phyloP scores from a whole-genome alignment of 2,329 filamentous ascomycete genomes.

The Triangularia setosa region DNA sequence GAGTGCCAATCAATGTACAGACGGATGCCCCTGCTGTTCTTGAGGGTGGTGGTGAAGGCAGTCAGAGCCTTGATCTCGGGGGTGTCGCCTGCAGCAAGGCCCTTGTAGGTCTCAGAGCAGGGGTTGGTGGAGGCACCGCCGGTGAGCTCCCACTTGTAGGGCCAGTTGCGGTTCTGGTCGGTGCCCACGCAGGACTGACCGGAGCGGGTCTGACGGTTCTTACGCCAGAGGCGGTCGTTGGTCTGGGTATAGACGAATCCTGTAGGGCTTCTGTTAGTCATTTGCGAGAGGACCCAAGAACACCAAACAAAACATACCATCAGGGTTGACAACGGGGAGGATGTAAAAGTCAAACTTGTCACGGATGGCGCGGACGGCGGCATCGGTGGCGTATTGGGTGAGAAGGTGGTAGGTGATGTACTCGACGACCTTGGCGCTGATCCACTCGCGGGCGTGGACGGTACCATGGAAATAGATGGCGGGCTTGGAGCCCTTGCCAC shows the following conservation, averaged over 20 bases:
- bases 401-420: slow-evolving; percentile 48
- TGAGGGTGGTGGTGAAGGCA: slow-evolving; percentile 32
- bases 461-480: slow-evolving; percentile 50
- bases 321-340: slow-evolving; percentile 51
- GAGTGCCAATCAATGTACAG: slow-evolving; percentile 64
- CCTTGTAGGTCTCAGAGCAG: slow-evolving; percentile 41
- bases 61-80: slow-evolving; percentile 50
- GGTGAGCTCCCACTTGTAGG: slow-evolving; percentile 41
- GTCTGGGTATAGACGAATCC: slow-evolving; percentile 52
- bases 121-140: slow-evolving; percentile 44
- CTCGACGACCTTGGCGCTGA: slow-evolving; percentile 46
- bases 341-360: slow-evolving; percentile 59
- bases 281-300: neutral
- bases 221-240: slow-evolving; percentile 50
- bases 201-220: slow-evolving; percentile 43
- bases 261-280: slow-evolving; percentile 14
- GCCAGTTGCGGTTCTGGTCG: slow-evolving; percentile 53
- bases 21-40: slow-evolving; percentile 46
- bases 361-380: slow-evolving; percentile 41
- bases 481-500: slow-evolving; percentile 42
- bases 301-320: slow-evolving; percentile 33
- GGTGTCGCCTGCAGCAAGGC: slow-evolving; percentile 36
- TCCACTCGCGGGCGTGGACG: slow-evolving; percentile 54
- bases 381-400: slow-evolving; percentile 37
- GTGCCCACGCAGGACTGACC: slow-evolving; percentile 42